phyloP scores from a whole-genome alignment of 306 rosid genomes.

The Abrus pulchellus region DNA sequence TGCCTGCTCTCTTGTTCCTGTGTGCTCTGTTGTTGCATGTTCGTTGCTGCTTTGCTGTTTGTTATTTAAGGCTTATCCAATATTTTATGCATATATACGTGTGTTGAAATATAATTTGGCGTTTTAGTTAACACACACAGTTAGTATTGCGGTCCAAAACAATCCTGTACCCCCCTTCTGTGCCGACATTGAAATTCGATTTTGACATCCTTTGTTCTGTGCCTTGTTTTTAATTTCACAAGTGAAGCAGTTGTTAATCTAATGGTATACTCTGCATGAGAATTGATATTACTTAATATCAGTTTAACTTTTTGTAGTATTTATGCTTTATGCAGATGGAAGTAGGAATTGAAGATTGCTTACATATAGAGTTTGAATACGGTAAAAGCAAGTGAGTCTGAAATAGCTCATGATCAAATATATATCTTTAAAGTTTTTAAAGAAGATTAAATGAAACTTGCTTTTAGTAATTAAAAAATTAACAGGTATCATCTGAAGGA shows the following conservation, averaged over 20 bases:
- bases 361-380: slow-evolving; percentile 86
- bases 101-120: no score
- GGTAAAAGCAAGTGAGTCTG: slow-evolving; percentile 83
- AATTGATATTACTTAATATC: slow-evolving; percentile 17
- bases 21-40: no score
- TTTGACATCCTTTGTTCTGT: no score
- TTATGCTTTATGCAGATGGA: slow-evolving; percentile 72
- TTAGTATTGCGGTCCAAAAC: no score
- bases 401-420: slow-evolving; percentile 1
- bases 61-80: no score
- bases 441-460: slow-evolving; percentile 6
- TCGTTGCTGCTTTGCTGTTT: no score
- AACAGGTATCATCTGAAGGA: slow-evolving; percentile 88
- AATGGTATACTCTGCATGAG: neutral
- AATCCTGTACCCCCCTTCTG: no score
- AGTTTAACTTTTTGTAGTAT: slow-evolving; percentile 16
- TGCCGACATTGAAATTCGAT: no score
- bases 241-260: neutral
- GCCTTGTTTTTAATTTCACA: neutral
- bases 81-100: no score
- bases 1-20: no score
- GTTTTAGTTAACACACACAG: no score
- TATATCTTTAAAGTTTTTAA: neutral
- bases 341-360: slow-evolving; percentile 91
- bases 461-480: slow-evolving; percentile 3